Evolutionary conservation across 257 asterid species (phyloP).

Genomic region (Jasminum sambac): DNA sequence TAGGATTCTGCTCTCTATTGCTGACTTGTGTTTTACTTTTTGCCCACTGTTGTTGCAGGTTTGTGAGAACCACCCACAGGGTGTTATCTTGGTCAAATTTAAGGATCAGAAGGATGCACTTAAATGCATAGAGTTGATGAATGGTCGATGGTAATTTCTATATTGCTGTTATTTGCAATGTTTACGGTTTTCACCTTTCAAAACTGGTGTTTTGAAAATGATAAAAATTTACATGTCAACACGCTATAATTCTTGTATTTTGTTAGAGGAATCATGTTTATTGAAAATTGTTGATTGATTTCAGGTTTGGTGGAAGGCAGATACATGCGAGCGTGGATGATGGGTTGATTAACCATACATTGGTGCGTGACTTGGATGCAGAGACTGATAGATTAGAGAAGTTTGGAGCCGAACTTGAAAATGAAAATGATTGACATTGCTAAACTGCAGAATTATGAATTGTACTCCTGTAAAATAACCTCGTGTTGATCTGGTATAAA

Average conservation of each 20-base stretch:
- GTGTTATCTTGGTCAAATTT: slow-evolving; percentile 78
- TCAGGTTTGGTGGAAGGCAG: slow-evolving; percentile 84
- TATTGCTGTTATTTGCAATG: slow-evolving; percentile 5
- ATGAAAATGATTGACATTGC: slow-evolving; percentile 48
- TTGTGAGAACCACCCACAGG: slow-evolving; percentile 90
- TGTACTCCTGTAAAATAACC: slow-evolving; percentile 22
- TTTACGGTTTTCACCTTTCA: neutral
- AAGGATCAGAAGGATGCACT: slow-evolving; percentile 79
- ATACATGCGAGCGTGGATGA: slow-evolving; percentile 80
- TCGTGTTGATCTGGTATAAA: neutral
- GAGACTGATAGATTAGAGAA: slow-evolving; percentile 85
- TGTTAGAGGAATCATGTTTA: neutral
- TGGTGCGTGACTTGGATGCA: slow-evolving; percentile 75
- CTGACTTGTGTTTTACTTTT: slow-evolving; percentile 18
- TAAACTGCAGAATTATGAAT: slow-evolving; percentile 5
- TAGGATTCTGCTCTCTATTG: too few species aligned
- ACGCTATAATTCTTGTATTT: too few species aligned
- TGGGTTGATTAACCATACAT: slow-evolving; percentile 76
- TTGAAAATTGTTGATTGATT: neutral
- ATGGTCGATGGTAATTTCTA: slow-evolving; percentile 76
- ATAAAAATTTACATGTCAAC: neutral
- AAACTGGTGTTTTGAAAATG: neutral
- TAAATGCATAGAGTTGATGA: slow-evolving; percentile 88
- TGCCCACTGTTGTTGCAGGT: slow-evolving; percentile 46
- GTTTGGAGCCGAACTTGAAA: slow-evolving; percentile 92